Conservation (phyloP, 345 rosid genomes). For the Acer yangbiense region DNA sequence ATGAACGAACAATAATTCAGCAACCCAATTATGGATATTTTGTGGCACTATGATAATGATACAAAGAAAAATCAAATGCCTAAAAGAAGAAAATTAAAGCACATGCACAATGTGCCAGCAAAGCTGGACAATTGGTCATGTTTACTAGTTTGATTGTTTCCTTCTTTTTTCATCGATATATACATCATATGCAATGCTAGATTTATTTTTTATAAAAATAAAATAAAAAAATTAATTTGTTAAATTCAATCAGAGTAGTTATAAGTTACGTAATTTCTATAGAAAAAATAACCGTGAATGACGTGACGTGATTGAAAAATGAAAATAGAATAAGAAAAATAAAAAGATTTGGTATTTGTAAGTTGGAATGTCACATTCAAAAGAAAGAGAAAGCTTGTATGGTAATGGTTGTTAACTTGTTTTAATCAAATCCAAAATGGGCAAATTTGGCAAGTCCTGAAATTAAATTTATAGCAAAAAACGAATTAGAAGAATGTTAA, state of each 20-base stretch:
- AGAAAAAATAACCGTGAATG: too few relatives aligned
- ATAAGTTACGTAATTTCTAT: too few relatives aligned
- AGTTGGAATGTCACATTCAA: neutral
- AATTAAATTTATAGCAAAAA: too few relatives aligned
- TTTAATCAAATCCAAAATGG: neutral
- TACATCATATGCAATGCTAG: neutral
- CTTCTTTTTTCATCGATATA: neutral
- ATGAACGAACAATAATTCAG: neutral
- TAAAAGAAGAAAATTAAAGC: neutral
- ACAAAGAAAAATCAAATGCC: neutral
- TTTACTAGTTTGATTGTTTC: neutral
- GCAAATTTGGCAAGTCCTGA: neutral
- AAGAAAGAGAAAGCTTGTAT: neutral
- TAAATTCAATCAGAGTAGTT: too few relatives aligned
- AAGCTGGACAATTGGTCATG: neutral
- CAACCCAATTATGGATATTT: neutral
- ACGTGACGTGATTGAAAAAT: neutral
- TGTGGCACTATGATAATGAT: neutral
- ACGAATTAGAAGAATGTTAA: neutral
- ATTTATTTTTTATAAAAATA: neutral
- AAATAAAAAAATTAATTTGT: too few relatives aligned
- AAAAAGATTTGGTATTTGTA: neutral
- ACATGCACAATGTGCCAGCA: neutral
- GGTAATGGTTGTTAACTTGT: neutral
- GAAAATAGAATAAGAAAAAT: too few relatives aligned